Conservation (phyloP, 257 asterid genomes). For the Forsythia viridissima region DNA sequence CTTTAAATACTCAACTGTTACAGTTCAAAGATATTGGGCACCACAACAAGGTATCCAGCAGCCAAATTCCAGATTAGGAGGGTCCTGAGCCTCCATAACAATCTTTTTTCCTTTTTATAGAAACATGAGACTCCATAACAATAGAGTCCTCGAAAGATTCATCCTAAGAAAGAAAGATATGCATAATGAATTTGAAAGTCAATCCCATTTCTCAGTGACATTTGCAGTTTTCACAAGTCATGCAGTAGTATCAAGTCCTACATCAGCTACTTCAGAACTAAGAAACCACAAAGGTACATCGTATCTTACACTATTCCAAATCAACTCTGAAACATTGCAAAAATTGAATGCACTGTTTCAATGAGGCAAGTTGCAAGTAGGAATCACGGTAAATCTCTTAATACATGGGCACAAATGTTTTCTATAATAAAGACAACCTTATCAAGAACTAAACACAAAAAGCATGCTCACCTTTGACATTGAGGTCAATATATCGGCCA, state of each 20-base stretch:
- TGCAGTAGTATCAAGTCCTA: background rate
- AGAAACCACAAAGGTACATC: background rate
- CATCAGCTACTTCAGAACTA: background rate
- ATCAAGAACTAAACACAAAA: constrained; percentile 22
- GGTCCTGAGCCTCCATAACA: too few species aligned
- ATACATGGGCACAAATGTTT: constrained; percentile 11
- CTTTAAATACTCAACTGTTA: too few species aligned
- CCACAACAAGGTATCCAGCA: too few species aligned
- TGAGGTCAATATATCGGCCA: constrained; percentile 95
- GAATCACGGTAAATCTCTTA: constrained; percentile 11
- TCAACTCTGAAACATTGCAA: background rate
- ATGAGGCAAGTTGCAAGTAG: constrained; percentile 7
- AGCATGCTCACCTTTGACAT: constrained; percentile 89
- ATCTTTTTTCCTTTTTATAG: too few species aligned
- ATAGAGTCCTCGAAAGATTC: too few species aligned
- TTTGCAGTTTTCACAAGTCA: background rate
- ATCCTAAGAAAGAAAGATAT: too few species aligned
- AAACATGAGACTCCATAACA: too few species aligned
- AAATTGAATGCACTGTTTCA: constrained; percentile 12
- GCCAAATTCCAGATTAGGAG: too few species aligned
- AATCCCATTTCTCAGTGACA: background rate
- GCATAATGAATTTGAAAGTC: too few species aligned
- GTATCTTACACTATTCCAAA: background rate
- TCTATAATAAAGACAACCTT: background rate
- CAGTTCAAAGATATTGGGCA: too few species aligned